Evolutionary conservation across 371 early-diverging fungal genomes (phyloP).

Genomic region (Mucor sp.): DNA sequence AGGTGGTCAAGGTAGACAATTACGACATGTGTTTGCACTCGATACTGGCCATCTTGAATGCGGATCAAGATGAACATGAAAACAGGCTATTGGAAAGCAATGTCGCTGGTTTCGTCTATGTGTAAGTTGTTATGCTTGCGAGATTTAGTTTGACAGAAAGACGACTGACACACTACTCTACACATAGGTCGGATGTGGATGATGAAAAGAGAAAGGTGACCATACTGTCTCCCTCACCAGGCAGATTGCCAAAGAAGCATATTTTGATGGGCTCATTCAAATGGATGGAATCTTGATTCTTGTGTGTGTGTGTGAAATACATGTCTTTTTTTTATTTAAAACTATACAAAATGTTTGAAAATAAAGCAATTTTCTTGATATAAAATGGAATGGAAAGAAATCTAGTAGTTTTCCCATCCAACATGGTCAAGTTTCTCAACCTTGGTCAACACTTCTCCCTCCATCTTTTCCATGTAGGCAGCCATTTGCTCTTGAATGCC

Average conservation of each 20-base stretch:
- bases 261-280: slow-evolving; percentile 83
- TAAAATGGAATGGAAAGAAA: no score
- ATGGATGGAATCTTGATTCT: slow-evolving; percentile 68
- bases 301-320: neutral
- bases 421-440: slow-evolving; percentile 73
- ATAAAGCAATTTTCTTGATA: neutral
- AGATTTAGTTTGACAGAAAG: no score
- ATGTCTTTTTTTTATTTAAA: neutral
- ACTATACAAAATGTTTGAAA: neutral
- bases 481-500: slow-evolving; percentile 76
- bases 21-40: slow-evolving; percentile 86
- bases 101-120: slow-evolving; percentile 87
- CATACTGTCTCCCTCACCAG: slow-evolving; percentile 86
- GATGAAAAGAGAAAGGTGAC: slow-evolving; percentile 78
- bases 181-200: slow-evolving; percentile 78
- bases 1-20: slow-evolving; percentile 80
- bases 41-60: slow-evolving; percentile 82
- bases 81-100: slow-evolving; percentile 68
- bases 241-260: slow-evolving; percentile 82
- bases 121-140: no score
- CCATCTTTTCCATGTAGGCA: slow-evolving; percentile 78
- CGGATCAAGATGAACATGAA: slow-evolving; percentile 64
- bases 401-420: slow-evolving; percentile 39
- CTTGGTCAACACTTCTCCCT: slow-evolving; percentile 83
- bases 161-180: no score